These are phyloP conservation scores for Shiraia sp. DNA, from an alignment of 2,329 filamentous ascomycete species.

Conservation along the genomic window DNA sequence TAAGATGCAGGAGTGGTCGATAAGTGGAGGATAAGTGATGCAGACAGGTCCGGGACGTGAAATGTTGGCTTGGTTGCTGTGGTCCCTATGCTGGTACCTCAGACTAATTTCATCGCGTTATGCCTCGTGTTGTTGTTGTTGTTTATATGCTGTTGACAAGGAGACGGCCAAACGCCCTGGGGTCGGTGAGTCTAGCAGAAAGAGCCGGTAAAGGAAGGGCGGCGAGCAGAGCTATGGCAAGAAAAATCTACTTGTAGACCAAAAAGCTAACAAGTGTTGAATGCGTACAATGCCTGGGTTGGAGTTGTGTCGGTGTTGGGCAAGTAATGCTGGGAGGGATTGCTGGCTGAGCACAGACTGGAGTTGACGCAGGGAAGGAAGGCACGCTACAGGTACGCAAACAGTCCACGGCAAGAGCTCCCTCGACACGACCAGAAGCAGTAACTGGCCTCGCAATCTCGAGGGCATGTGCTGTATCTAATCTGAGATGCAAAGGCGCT, in stretches of 20 bases:
- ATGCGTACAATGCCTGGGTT: constrained; percentile 31
- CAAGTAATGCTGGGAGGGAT: constrained; percentile 9
- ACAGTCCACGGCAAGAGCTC: constrained; percentile 25
- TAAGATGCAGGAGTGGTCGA: constrained; percentile 18
- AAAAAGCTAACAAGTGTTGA: constrained; percentile 42
- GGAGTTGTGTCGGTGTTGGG: constrained; percentile 15
- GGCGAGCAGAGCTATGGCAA: constrained; percentile 30
- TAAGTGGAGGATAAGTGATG: constrained; percentile 31
- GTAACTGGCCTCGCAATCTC: constrained; percentile 11
- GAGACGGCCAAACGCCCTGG: constrained; percentile 16
- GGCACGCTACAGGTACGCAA: constrained; percentile 20
- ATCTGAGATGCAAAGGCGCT: not conserved
- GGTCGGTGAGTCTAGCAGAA: constrained; percentile 19
- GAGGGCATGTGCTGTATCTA: constrained; percentile 11
- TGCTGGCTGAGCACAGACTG: constrained; percentile 24
- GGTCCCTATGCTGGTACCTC: constrained; percentile 9
- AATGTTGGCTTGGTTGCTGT: constrained; percentile 18
- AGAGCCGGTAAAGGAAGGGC: constrained; percentile 34
- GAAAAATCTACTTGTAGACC: constrained; percentile 27
- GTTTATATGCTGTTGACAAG: constrained; percentile 27
- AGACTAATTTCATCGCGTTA: not conserved
- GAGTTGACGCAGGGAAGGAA: constrained; percentile 10
- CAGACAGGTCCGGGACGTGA: constrained; percentile 16
- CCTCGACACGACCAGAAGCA: constrained; percentile 16
- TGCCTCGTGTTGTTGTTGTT: constrained; percentile 17